Percentiles rank a stretch among this genome's conserved stretches.
Conservation (phyloP, 495 filamentous ascomycete genomes). For the Aspergillus avenaceus region DNA sequence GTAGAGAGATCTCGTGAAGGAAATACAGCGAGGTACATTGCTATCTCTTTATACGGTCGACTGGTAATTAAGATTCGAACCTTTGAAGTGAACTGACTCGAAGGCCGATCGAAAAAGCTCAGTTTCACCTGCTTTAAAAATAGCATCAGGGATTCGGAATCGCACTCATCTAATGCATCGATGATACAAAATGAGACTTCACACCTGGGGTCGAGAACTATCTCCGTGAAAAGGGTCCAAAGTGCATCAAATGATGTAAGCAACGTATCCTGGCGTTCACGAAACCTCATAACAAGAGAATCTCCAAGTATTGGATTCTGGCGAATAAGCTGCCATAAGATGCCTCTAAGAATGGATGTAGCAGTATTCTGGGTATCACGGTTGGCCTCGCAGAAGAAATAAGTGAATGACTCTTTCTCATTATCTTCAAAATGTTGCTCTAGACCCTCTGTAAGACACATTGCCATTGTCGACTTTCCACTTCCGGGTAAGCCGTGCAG, state of each 20-base stretch:
- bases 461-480: slow-evolving; percentile 27
- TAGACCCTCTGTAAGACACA: slow-evolving; percentile 17
- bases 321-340: slow-evolving; percentile 25
- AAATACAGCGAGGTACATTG: slow-evolving; percentile 10
- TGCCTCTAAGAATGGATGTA: slow-evolving; percentile 17
- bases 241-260: slow-evolving; percentile 26
- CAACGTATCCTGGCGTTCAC: slow-evolving; percentile 14
- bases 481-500: slow-evolving; percentile 23
- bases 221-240: slow-evolving; percentile 17
- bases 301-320: slow-evolving; percentile 12
- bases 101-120: not conserved
- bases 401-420: slow-evolving; percentile 14
- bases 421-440: too few relatives aligned
- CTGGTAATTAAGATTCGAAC: slow-evolving; percentile 24
- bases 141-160: slow-evolving; percentile 10
- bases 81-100: too few relatives aligned
- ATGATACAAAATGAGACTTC: slow-evolving; percentile 21
- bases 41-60: slow-evolving; percentile 20
- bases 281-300: slow-evolving; percentile 18
- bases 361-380: slow-evolving; percentile 12
- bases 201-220: not conserved
- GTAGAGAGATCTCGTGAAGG: slow-evolving; percentile 11
- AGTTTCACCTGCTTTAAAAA: slow-evolving; percentile 12
- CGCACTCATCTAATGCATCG: slow-evolving; percentile 29
- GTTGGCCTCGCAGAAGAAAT: slow-evolving; percentile 28